Evolutionary conservation across 2,329 filamentous ascomycete genomes (phyloP), one percentile per base, ranked within the genome.

Genomic region (Penicillium sp.): DNA sequence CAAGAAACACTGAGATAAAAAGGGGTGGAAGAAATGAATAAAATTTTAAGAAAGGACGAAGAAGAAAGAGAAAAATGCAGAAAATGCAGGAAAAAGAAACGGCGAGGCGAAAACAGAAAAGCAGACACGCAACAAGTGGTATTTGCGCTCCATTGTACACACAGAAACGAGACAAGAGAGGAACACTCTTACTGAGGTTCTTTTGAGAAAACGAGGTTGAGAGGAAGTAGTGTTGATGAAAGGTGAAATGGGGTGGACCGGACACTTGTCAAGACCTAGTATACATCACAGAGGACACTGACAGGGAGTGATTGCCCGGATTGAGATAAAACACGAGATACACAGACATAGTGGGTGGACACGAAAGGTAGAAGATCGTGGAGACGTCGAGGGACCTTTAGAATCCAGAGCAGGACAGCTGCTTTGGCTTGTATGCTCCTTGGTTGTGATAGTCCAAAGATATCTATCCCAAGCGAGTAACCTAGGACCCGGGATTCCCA

Each of bases 81-180:
- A 60, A 49, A 44, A 56, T 46, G 55, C 8, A 60, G 58, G 59
- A n/a, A 55, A 42, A 42, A 51, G 44, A 49, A 62, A 64, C 56
- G 27, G 58, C 55, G 39, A 42, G 39, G 39, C 19, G 39, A 58
- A 63, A 57, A 48, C 52, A 57, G 56, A 52, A 50, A 59, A 65
- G 54, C 61, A 61, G 61, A 65, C 51, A 63, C 67, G 62, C 58
- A 62, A 63, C 61, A 66, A 65, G 67, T 73, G 72, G 70, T 74
- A 74, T 75, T 74, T 72, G 70, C 71, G 71, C 72, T 74, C 71
- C 72, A 74, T 73, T 73, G 70, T 74, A 75, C 72, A 74, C 57
- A 63, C 52, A 62, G 60, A 64, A 66, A 66, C 58, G 54, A 63
- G 54, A 60, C 49, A 47, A 55, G 52, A 55, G 21, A 46, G 29